These are phyloP conservation scores for Alternaria atra DNA, from an alignment of 2,329 filamentous ascomycete species.

Conservation along the genomic window DNA sequence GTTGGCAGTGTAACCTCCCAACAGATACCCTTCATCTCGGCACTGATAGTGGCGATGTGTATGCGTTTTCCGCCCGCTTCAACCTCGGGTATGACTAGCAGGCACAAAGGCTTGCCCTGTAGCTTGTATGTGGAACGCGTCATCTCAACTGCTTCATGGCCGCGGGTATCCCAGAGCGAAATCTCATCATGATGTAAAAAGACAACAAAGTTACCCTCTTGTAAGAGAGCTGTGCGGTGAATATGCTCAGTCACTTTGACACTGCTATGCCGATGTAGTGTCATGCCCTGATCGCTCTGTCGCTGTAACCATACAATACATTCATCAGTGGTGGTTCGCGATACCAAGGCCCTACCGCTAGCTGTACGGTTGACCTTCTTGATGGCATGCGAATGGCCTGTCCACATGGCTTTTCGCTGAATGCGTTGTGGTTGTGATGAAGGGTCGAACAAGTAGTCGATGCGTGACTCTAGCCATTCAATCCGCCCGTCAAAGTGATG, in stretches of 20 bases:
- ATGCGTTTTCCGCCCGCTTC: conserved; percentile 60
- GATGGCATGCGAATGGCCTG: conserved; percentile 81
- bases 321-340: conserved; percentile 79
- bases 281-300: conserved; percentile 59
- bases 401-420: conserved; percentile 73
- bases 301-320: conserved; percentile 83
- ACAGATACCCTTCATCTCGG: conserved; percentile 78
- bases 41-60: conserved; percentile 84
- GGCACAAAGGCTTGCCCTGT: conserved; percentile 77
- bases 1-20: conserved; percentile 77
- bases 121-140: conserved; percentile 67
- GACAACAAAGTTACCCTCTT: conserved; percentile 81
- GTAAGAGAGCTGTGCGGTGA: conserved; percentile 79
- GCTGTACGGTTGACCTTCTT: conserved; percentile 88
- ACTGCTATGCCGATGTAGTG: conserved; percentile 71
- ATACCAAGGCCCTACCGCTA: conserved; percentile 80
- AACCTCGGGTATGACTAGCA: conserved; percentile 76
- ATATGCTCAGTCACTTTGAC: conserved; percentile 76
- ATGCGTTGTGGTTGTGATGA: conserved; percentile 67
- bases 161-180: conserved; percentile 81
- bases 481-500: conserved; percentile 89
- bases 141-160: conserved; percentile 66
- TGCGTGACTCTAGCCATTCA: conserved; percentile 79
- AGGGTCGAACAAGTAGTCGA: conserved; percentile 83
- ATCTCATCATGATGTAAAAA: conserved; percentile 77